These are phyloP conservation scores for Dendryphion nanum DNA, from an alignment of 2,329 filamentous ascomycete species.

Conservation along the genomic window DNA sequence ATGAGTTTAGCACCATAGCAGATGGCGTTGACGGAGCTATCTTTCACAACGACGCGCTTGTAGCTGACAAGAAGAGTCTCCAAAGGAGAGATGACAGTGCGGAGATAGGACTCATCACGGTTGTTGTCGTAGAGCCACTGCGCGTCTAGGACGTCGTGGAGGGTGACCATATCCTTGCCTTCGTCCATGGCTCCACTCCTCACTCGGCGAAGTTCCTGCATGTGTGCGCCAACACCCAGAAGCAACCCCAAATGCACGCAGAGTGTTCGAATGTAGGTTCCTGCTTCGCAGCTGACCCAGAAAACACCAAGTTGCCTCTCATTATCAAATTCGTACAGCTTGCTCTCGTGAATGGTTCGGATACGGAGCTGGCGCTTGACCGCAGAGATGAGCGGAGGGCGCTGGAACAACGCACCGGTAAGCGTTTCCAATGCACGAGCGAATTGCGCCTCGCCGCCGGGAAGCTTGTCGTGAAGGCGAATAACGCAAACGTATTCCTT, in stretches of 20 bases:
- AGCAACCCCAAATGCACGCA: conserved; percentile 86
- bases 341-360: conserved; percentile 96
- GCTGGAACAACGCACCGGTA: conserved; percentile 95
- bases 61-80: conserved; percentile 90
- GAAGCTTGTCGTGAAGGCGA: conserved; percentile 90
- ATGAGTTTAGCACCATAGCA: conserved; percentile 99
- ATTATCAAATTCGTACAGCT: conserved; percentile 94
- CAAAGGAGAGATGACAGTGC: conserved; percentile 85
- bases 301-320: conserved; percentile 96
- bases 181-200: conserved; percentile 95
- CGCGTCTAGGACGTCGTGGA: conserved; percentile 93
- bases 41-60: conserved; percentile 98
- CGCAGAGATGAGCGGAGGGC: conserved; percentile 93
- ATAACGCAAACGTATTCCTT: conserved; percentile 99
- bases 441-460: conserved; percentile 90
- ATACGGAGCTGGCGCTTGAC: conserved; percentile 99
- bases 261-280: conserved; percentile 97
- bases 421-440: conserved; percentile 91
- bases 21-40: conserved; percentile 92
- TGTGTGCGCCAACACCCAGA: conserved; percentile 85
- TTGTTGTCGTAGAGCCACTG: conserved; percentile 97
- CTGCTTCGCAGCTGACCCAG: conserved; percentile 98
- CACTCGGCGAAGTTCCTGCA: conserved; percentile 96
- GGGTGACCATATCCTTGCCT: conserved; percentile 81
- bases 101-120: conserved; percentile 87